Evolutionary conservation across 2,329 filamentous ascomycete species (phyloP).

Genomic region (Colletotrichum incanum): DNA sequence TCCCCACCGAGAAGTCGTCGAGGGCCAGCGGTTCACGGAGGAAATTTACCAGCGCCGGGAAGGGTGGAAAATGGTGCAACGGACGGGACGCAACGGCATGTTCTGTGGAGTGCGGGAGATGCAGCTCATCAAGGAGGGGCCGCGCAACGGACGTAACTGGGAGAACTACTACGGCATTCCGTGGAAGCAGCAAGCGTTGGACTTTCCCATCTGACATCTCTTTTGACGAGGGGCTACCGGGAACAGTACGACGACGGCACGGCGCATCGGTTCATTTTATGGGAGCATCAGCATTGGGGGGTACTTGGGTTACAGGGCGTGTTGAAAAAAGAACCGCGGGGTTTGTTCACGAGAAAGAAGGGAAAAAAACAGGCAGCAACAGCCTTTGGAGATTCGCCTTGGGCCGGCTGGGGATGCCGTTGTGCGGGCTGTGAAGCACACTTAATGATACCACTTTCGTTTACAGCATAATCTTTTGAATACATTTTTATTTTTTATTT

Average conservation of each 20-base stretch:
- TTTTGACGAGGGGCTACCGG: no score
- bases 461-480: neutral
- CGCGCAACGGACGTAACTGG: slow-evolving; percentile 38
- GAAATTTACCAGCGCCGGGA: slow-evolving; percentile 62
- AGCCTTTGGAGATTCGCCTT: neutral
- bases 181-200: slow-evolving; percentile 28
- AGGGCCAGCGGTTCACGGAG: slow-evolving; percentile 69
- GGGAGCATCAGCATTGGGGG: slow-evolving; percentile 17
- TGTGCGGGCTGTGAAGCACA: neutral
- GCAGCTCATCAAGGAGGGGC: slow-evolving; percentile 52
- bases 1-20: slow-evolving; percentile 71
- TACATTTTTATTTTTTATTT: no score
- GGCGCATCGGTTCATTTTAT: slow-evolving; percentile 8
- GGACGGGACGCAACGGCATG: slow-evolving; percentile 65
- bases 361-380: neutral
- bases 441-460: slow-evolving; percentile 35
- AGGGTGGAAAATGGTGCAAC: slow-evolving; percentile 59
- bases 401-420: no score
- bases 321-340: neutral
- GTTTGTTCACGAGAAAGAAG: no score
- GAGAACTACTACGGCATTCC: slow-evolving; percentile 39
- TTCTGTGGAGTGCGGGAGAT: slow-evolving; percentile 71
- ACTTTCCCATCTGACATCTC: slow-evolving; percentile 32
- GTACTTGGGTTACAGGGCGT: neutral
- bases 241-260: neutral